Conservation (phyloP, 2,329 filamentous ascomycete species). For the Neoscytalidium dimidiatum region DNA sequence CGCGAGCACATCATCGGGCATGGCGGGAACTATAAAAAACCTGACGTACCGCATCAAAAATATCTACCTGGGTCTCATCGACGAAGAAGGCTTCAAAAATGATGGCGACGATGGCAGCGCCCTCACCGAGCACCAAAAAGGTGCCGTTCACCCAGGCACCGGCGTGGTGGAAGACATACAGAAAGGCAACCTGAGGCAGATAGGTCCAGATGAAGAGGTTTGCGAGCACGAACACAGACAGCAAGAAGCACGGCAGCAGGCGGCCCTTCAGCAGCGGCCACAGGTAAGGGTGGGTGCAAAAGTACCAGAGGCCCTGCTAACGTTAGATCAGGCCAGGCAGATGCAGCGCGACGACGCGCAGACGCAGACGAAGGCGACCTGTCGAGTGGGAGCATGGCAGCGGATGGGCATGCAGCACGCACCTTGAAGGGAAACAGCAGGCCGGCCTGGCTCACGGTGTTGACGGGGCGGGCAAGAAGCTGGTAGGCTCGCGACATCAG, state of each 20-base stretch:
- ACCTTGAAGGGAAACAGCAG: constrained; percentile 35
- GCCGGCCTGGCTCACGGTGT: constrained; percentile 29
- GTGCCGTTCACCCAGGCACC: constrained; percentile 89
- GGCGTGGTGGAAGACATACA: constrained; percentile 79
- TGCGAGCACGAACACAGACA: constrained; percentile 81
- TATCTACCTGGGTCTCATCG: constrained; percentile 75
- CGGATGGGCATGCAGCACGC: not conserved
- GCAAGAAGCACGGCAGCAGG: constrained; percentile 76
- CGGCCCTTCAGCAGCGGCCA: constrained; percentile 79
- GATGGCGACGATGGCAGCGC: constrained; percentile 62
- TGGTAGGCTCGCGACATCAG: constrained; percentile 15
- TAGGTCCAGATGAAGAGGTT: constrained; percentile 87
- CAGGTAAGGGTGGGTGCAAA: constrained; percentile 72
- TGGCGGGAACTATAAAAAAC: not conserved
- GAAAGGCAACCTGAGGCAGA: constrained; percentile 83
- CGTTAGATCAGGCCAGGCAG: constrained; percentile 2
- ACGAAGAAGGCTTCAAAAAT: constrained; percentile 55
- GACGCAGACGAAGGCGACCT: too few relatives aligned
- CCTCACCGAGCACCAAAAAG: constrained; percentile 75
- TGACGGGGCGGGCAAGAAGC: constrained; percentile 33
- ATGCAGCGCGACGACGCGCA: not conserved
- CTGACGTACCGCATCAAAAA: constrained; percentile 70
- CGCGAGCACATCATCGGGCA: constrained; percentile 8
- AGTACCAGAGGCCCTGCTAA: constrained; percentile 75
- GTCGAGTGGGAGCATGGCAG: too few relatives aligned